A percentile compares a stretch with the other conserved stretches of the same genome.
These are phyloP conservation scores for Globisporangium paddicum DNA, from an alignment of 352 stramenopile species.

Conservation along the genomic window DNA sequence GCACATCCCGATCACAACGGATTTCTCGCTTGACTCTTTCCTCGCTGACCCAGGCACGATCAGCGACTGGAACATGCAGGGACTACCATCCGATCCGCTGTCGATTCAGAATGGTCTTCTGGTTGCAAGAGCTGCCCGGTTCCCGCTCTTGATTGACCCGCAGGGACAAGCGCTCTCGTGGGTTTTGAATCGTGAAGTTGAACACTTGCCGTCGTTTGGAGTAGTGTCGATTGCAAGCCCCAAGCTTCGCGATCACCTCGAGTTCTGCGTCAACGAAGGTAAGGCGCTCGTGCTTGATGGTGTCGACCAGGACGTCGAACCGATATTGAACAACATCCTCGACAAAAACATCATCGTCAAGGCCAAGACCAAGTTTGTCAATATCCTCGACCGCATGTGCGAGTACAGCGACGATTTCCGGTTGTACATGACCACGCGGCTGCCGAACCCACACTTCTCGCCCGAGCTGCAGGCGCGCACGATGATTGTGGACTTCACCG, in stretches of 20 bases:
- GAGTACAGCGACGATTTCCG: conserved; percentile 65
- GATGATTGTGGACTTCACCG: conserved; percentile 88
- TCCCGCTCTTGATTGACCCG: conserved; percentile 87
- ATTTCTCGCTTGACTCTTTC: conserved; percentile 67
- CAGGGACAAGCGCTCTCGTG: conserved; percentile 88
- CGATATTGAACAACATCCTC: conserved; percentile 53
- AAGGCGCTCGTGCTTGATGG: conserved; percentile 81
- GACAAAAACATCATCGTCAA: conserved; percentile 61
- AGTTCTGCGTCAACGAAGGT: conserved; percentile 86
- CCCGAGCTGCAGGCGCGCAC: conserved; percentile 64
- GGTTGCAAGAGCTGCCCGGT: conserved; percentile 70
- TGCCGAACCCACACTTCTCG: conserved; percentile 66
- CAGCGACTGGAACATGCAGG: conserved; percentile 87
- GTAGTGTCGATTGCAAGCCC: conserved; percentile 52
- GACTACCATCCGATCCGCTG: conserved; percentile 80
- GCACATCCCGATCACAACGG: conserved; percentile 61
- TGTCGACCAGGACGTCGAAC: conserved; percentile 64
- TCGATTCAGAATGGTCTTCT: conserved; percentile 91
- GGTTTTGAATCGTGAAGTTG: conserved; percentile 70
- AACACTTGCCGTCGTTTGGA: conserved; percentile 52
- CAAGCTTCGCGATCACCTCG: conserved; percentile 81
- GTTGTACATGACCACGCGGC: conserved; percentile 61
- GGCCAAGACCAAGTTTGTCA: conserved; percentile 63
- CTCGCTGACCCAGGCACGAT: conserved; percentile 73
- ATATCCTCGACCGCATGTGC: conserved; percentile 60